These are phyloP conservation scores for Diplodia seriata DNA, from an alignment of 2,329 filamentous ascomycete genomes.

Conservation along the genomic window DNA sequence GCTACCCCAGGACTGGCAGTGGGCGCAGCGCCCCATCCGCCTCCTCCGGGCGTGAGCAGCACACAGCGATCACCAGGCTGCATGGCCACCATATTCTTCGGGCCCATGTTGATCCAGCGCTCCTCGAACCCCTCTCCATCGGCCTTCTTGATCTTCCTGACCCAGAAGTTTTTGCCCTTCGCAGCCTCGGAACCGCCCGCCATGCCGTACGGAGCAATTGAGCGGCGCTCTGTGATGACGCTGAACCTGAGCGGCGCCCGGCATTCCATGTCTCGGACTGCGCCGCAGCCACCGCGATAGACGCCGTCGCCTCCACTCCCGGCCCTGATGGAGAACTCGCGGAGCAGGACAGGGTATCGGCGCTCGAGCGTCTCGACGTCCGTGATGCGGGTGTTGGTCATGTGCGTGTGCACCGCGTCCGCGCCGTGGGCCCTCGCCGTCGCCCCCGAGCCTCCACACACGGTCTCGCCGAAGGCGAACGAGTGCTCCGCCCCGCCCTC, in stretches of 20 bases:
- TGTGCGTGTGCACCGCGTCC: conserved; percentile 73
- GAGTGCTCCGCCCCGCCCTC: conserved; percentile 5
- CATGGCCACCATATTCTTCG: conserved; percentile 35
- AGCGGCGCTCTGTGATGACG: conserved; percentile 74
- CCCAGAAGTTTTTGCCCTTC: conserved; percentile 81
- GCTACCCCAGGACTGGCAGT: not conserved
- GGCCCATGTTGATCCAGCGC: conserved; percentile 35
- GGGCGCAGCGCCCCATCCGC: conserved; percentile 32
- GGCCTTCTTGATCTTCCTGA: conserved; percentile 63
- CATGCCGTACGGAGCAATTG: conserved; percentile 76
- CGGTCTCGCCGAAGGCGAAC: conserved; percentile 76
- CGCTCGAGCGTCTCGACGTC: conserved; percentile 76
- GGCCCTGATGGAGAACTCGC: conserved; percentile 67
- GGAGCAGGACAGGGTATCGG: conserved; percentile 71
- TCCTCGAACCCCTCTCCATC: conserved; percentile 29
- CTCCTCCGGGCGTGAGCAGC: conserved; percentile 35
- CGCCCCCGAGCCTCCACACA: conserved; percentile 73
- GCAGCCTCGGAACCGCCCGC: conserved; percentile 76
- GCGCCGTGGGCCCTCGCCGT: conserved; percentile 71
- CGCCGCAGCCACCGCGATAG: conserved; percentile 71
- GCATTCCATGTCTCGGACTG: conserved; percentile 76
- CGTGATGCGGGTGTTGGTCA: conserved; percentile 81
- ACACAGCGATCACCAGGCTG: conserved; percentile 34
- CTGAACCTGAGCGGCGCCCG: conserved; percentile 73
- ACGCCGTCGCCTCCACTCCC: conserved; percentile 68